Evolutionary conservation across 441 rosid genomes (phyloP).

Genomic region (Theobroma grandiflorum): DNA sequence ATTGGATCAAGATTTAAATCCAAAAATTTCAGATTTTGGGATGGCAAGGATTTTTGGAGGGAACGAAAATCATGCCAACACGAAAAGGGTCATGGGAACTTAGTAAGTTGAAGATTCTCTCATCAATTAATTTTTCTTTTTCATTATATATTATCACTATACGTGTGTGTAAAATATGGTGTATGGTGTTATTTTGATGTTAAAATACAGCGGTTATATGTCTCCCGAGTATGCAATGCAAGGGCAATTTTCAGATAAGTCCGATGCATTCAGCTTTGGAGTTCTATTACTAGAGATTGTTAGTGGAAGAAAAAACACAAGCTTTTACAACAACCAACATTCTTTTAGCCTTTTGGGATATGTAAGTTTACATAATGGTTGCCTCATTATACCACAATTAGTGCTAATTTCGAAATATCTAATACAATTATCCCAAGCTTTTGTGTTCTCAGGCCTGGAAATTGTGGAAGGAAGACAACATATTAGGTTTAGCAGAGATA

Average conservation of each 20-base stretch:
- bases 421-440: too few species aligned
- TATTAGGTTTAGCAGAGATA: background rate
- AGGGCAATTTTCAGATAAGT: conserved; percentile 44
- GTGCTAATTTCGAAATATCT: too few species aligned
- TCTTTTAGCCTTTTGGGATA: conserved; percentile 8
- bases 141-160: too few species aligned
- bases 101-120: conserved; percentile 7
- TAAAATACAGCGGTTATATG: conserved; percentile 45
- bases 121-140: background rate
- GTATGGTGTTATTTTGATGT: too few species aligned
- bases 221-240: conserved; percentile 46
- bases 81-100: conserved; percentile 5
- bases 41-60: conserved; percentile 6
- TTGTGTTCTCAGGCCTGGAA: background rate
- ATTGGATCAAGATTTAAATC: background rate
- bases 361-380: background rate
- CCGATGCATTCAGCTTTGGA: conserved; percentile 47
- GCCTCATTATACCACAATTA: too few species aligned
- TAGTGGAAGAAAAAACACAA: conserved; percentile 34
- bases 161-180: too few species aligned
- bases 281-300: conserved; percentile 45
- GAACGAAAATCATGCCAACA: background rate
- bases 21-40: conserved; percentile 23
- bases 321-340: background rate
- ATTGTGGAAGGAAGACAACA: background rate